Evolutionary conservation across 2,329 filamentous ascomycete genomes (phyloP).

Genomic region (Xylaria multiplex): DNA sequence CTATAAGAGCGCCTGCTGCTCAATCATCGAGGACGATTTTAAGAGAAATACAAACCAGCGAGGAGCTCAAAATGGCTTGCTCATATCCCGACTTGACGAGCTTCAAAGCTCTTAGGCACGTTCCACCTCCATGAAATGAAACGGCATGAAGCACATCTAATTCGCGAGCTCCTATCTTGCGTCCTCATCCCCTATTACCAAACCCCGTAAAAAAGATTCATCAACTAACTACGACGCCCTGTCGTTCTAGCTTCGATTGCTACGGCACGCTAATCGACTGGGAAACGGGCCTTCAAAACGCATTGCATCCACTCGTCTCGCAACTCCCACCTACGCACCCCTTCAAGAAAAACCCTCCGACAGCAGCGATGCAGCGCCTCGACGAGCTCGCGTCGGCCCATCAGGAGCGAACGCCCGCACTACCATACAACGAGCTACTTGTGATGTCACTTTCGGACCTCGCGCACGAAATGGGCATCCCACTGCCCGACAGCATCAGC

Average conservation of each 20-base stretch:
- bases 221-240: slow-evolving; percentile 8
- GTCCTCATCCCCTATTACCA: neutral
- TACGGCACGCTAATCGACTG: slow-evolving; percentile 85
- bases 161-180: neutral
- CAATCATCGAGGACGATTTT: neutral
- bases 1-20: neutral
- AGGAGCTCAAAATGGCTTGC: slow-evolving; percentile 36
- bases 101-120: slow-evolving; percentile 47
- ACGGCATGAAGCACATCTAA: neutral
- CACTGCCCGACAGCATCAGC: slow-evolving; percentile 53
- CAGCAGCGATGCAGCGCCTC: slow-evolving; percentile 54
- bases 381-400: slow-evolving; percentile 60
- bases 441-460: slow-evolving; percentile 58
- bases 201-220: neutral
- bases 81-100: slow-evolving; percentile 44
- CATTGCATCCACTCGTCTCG: slow-evolving; percentile 62
- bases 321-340: slow-evolving; percentile 49
- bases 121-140: neutral
- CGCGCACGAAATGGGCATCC: slow-evolving; percentile 55
- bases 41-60: neutral
- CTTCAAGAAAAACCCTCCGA: slow-evolving; percentile 51
- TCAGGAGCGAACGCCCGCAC: slow-evolving; percentile 63
- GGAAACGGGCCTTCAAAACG: slow-evolving; percentile 71
- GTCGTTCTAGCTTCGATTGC: slow-evolving; percentile 71
- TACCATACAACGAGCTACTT: slow-evolving; percentile 70